Evolutionary conservation across 768 basidiomycete genomes (phyloP).

Genomic region (Suillus bovinus): DNA sequence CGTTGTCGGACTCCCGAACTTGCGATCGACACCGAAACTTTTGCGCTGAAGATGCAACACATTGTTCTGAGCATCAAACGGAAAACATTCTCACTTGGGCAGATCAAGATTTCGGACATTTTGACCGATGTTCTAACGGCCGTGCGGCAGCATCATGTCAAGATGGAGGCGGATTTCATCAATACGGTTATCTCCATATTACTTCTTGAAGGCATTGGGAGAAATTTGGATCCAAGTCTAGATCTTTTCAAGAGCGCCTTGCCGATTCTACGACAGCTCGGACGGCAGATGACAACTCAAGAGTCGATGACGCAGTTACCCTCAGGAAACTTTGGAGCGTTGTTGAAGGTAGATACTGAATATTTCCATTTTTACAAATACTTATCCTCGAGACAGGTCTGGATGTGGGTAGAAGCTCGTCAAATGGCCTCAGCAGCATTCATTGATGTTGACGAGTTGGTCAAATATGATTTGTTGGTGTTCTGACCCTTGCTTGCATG

Average conservation of each 20-base stretch:
- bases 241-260: constrained; percentile 95
- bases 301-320: constrained; percentile 63
- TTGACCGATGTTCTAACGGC: constrained; percentile 84
- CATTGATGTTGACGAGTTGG: constrained; percentile 79
- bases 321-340: constrained; percentile 72
- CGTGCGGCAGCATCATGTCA: constrained; percentile 92
- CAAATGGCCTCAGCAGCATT: constrained; percentile 80
- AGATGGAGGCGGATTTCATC: constrained; percentile 98
- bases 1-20: constrained; percentile 90
- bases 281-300: constrained; percentile 85
- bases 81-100: constrained; percentile 96
- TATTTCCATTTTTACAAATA: constrained; percentile 3
- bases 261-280: constrained; percentile 90
- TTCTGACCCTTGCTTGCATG: neutral
- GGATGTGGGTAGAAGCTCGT: constrained; percentile 93
- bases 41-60: constrained; percentile 97
- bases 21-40: constrained; percentile 89
- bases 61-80: constrained; percentile 91
- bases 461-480: constrained; percentile 85
- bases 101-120: constrained; percentile 94
- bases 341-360: constrained; percentile 72
- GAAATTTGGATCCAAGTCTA: constrained; percentile 87
- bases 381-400: constrained; percentile 52
- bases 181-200: constrained; percentile 97
- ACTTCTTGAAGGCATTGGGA: constrained; percentile 92